Conservation (phyloP, 2,329 filamentous ascomycete species). For the Cyphellophora europaea region DNA sequence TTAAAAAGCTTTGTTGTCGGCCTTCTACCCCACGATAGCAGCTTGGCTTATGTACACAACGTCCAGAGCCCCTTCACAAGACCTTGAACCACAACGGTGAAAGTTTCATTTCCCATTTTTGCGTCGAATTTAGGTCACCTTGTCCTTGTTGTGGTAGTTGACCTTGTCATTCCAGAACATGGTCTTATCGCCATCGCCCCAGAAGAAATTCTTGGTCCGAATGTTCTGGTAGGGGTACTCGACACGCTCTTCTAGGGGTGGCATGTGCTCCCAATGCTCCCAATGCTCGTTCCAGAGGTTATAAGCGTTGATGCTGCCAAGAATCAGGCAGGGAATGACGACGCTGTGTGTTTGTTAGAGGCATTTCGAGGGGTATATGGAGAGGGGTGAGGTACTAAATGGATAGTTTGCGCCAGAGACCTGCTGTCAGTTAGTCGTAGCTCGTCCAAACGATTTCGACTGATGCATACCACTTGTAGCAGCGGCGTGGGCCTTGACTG, state of each 20-base stretch:
- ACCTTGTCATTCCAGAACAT: constrained; percentile 81
- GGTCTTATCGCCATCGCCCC: constrained; percentile 83
- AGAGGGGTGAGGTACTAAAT: constrained; percentile 63
- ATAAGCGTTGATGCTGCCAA: constrained; percentile 74
- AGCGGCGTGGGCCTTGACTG: constrained; percentile 82
- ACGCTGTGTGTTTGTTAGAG: constrained; percentile 44
- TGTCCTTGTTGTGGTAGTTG: constrained; percentile 97
- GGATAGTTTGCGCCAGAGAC: constrained; percentile 91
- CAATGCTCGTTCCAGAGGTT: constrained; percentile 92
- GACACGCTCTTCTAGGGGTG: constrained; percentile 77
- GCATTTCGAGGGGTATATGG: not conserved
- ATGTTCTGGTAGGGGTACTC: constrained; percentile 99
- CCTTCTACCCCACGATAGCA: too few relatives aligned
- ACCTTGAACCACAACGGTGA: too few relatives aligned
- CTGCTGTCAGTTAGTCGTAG: too few relatives aligned
- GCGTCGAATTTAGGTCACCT: constrained; percentile 39
- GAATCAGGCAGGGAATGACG: constrained; percentile 61
- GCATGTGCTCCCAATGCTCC: constrained; percentile 84
- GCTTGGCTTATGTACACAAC: too few relatives aligned
- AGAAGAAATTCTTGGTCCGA: constrained; percentile 88
- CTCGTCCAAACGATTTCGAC: constrained; percentile 15
- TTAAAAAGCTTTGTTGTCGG: too few relatives aligned
- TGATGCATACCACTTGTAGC: constrained; percentile 74
- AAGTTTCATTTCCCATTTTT: too few relatives aligned
- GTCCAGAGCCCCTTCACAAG: too few relatives aligned